A percentile compares a stretch with the other conserved stretches of the same genome.
These are phyloP conservation scores for Candida adriatica DNA, from an alignment of 805 yeast species.

Conservation along the genomic window DNA sequence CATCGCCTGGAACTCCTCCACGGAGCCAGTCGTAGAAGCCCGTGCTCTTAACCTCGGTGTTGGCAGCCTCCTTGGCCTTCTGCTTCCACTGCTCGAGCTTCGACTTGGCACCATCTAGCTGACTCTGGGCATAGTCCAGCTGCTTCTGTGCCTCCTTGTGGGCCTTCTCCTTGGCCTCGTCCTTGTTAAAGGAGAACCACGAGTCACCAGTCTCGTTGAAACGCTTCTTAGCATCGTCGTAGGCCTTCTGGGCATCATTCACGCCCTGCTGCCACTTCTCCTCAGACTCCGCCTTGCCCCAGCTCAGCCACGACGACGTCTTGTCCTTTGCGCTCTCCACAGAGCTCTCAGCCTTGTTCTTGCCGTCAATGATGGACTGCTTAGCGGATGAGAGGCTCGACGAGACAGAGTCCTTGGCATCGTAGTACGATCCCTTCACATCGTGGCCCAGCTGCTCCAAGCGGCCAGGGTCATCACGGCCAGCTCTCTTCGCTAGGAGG, in stretches of 20 bases:
- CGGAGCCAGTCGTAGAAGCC: conserved; percentile 24
- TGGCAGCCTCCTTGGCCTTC: conserved; percentile 12
- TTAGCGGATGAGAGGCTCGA: conserved; percentile 11
- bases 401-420: conserved; percentile 10
- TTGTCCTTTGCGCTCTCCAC: conserved; percentile 5
- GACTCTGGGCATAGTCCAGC: conserved; percentile 18
- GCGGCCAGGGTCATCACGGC: conserved; percentile 12
- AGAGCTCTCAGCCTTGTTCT: conserved; percentile 4
- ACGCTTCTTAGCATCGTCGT: conserved; percentile 29
- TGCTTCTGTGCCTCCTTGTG: conserved; percentile 24
- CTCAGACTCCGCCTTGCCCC: conserved; percentile 15
- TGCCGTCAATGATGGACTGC: conserved; percentile 15
- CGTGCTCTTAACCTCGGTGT: conserved; percentile 1
- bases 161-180: conserved; percentile 16
- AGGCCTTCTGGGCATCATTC: conserved; percentile 26
- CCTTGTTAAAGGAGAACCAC: conserved; percentile 23
- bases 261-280: conserved; percentile 11
- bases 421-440: conserved; percentile 17
- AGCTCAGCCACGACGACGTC: conserved; percentile 12
- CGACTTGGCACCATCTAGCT: conserved; percentile 15
- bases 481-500: conserved; percentile 12
- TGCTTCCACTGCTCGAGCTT: conserved; percentile 15
- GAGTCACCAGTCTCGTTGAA: conserved; percentile 28
- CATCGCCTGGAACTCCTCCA: conserved; percentile 19
- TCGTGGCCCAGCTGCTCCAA: conserved; percentile 16